phyloP scores from a whole-genome alignment of 129 eudicot genomes.

The Lactuca sativa region DNA sequence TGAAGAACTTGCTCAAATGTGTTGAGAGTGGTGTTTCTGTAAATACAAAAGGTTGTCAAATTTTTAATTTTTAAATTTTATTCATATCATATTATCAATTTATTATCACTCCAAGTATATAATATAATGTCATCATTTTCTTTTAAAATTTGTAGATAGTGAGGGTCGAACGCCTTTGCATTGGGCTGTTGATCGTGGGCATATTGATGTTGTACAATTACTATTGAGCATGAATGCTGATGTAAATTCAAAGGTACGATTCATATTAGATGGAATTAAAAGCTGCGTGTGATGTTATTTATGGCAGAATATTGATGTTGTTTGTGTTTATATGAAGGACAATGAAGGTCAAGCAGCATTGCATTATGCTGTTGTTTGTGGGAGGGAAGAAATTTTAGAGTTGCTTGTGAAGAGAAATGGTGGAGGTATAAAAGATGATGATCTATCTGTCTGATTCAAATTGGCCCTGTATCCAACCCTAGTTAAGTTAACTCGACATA shows the following conservation, averaged over 20 bases:
- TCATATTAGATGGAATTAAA: neutral
- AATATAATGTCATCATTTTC: constrained; percentile 3
- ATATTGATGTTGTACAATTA: constrained; percentile 48
- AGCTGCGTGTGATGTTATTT: constrained; percentile 3
- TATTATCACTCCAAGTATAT: neutral
- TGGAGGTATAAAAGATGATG: constrained; percentile 49
- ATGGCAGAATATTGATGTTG: constrained; percentile 4
- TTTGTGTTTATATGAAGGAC: constrained; percentile 41
- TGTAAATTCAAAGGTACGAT: constrained; percentile 62
- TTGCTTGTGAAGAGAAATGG: constrained; percentile 65
- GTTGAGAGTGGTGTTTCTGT: constrained; percentile 58
- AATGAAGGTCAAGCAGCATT: constrained; percentile 70
- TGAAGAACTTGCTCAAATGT: constrained; percentile 57
- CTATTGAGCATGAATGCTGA: constrained; percentile 63
- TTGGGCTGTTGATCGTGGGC: constrained; percentile 90
- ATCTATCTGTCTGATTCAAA: constrained; percentile 61
- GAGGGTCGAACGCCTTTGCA: constrained; percentile 82
- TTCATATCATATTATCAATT: neutral
- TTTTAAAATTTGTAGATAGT: constrained; percentile 54
- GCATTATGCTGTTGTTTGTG: constrained; percentile 77
- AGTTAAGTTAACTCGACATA: neutral
- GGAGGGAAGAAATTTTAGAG: constrained; percentile 48
- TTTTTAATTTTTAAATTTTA: constrained; percentile 14
- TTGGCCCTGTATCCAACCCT: constrained; percentile 63
- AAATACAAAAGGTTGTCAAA: constrained; percentile 52